Base-by-base conservation (phyloP, 176 grass and related monocot genomes). In the Carex myosuroides region DNA sequence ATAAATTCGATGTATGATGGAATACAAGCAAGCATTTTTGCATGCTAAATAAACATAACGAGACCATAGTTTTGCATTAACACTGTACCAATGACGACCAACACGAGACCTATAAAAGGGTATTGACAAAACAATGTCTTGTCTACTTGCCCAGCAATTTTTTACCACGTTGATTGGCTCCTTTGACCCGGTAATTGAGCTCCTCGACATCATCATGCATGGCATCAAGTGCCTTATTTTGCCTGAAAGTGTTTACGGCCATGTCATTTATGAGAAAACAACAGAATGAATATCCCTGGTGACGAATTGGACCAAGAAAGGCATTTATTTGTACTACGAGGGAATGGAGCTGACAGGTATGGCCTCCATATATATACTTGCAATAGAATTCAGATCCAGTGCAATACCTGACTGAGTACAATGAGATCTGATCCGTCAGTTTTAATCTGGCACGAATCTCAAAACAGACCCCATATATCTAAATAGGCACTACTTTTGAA, bases 91-190 rank as follows among this genome's bases (percentile, higher is more conserved):
- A 16, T 50, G 20, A 50, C 16, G 11, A 24, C 44, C 7, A 81
- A 48, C 37, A 48, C n/a, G 17, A 18, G n/a, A 81, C 5, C 13
- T 61, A 13, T 22, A 48, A 48, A 13, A 74, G 20, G 70, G 70
- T 22, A 46, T 20, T 1, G 5, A 21, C 50, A 77, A 78, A 33
- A 57, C 11, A 20, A 26, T 13, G 73, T 7, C 14, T 17, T 56
- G 42, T 69, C 62, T 83, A 96, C 85, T 99, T 96, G 77, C 97
- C 90, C 33, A 99, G 91, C 87, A 99, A 86, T 52, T 86, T 84
- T 30, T 85, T 85, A 46, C 90, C 93, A 10, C 84, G 85, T 79
- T 90, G 85, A 61, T 94, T 99, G 16, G 97, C 97, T 2, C 93
- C 97, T 87, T 94, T 94, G 18, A 99, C 87, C 84, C 97, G 88